Percentiles rank a stretch among this genome's conserved stretches.
Evolutionary conservation across 495 filamentous ascomycete species (phyloP).

Genomic region (Hypoxylon lienhwacheense): DNA sequence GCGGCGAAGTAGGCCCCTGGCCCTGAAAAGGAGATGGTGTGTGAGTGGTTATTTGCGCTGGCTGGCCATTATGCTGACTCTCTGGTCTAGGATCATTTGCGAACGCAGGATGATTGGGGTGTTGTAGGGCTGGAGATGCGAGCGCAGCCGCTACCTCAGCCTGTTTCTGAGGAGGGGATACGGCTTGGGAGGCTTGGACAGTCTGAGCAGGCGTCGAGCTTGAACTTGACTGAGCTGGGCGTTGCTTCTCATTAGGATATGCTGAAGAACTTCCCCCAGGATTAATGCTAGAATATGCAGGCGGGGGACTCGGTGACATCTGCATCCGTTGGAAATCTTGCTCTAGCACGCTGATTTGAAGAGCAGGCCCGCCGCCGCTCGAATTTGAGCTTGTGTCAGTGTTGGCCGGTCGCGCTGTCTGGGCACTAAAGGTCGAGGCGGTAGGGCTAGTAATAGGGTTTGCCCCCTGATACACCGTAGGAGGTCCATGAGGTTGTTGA

Average conservation of each 20-base stretch:
- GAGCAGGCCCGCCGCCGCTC: constrained; percentile 24
- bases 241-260: constrained; percentile 80
- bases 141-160: constrained; percentile 40
- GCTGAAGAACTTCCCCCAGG: constrained; percentile 49
- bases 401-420: constrained; percentile 36
- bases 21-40: constrained; percentile 54
- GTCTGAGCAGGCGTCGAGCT: constrained; percentile 45
- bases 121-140: constrained; percentile 54
- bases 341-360: constrained; percentile 68
- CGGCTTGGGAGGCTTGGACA: constrained; percentile 37
- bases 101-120: constrained; percentile 76
- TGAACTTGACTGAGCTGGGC: constrained; percentile 46
- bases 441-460: constrained; percentile 53
- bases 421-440: constrained; percentile 37
- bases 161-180: constrained; percentile 54
- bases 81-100: constrained; percentile 69
- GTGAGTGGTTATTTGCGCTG: constrained; percentile 48
- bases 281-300: constrained; percentile 84
- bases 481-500: constrained; percentile 85
- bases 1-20: constrained; percentile 75
- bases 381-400: constrained; percentile 25
- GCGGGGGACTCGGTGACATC: constrained; percentile 80
- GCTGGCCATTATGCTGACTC: constrained; percentile 44
- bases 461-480: constrained; percentile 87
- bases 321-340: constrained; percentile 88